phyloP scores from a whole-genome alignment of 345 rosid species.

The Murraya koenigii region DNA sequence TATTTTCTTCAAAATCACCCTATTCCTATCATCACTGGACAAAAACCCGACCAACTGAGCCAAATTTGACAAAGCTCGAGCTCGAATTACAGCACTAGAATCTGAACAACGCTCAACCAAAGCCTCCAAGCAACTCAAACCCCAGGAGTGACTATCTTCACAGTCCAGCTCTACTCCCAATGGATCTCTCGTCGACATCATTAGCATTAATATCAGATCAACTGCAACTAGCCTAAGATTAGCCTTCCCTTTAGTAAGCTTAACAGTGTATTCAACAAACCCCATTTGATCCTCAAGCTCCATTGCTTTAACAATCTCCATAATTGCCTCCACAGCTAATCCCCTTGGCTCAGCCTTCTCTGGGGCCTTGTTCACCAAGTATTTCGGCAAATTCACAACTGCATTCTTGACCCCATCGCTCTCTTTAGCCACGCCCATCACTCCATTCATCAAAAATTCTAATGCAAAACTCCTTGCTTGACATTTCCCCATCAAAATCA shows the following conservation, averaged over 20 bases:
- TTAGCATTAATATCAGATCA: conserved; percentile 63
- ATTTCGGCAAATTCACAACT: conserved; percentile 58
- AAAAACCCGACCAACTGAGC: conserved; percentile 74
- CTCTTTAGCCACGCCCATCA: conserved; percentile 36
- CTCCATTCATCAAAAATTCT: conserved; percentile 44
- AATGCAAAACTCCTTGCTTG: conserved; percentile 68
- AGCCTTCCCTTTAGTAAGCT: conserved; percentile 69
- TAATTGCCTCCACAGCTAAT: conserved; percentile 70
- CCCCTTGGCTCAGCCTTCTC: conserved; percentile 91
- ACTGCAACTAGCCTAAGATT: conserved; percentile 73
- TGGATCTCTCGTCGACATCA: conserved; percentile 50
- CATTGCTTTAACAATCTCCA: conserved; percentile 66
- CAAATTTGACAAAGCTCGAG: conserved; percentile 79
- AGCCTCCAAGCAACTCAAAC: conserved; percentile 55
- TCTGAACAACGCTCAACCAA: conserved; percentile 75
- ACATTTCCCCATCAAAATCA: conserved; percentile 58
- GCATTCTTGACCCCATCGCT: conserved; percentile 52
- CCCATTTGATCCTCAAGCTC: conserved; percentile 48
- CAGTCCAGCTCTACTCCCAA: conserved; percentile 30
- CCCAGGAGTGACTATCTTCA: conserved; percentile 49
- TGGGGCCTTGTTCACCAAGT: conserved; percentile 71
- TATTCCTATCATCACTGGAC: conserved; percentile 41
- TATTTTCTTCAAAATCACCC: conserved; percentile 46
- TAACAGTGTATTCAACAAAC: conserved; percentile 54
- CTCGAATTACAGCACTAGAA: conserved; percentile 51